Base-by-base conservation (phyloP, 352 stramenopile genomes). In the Aphanomyces cochlioides region DNA sequence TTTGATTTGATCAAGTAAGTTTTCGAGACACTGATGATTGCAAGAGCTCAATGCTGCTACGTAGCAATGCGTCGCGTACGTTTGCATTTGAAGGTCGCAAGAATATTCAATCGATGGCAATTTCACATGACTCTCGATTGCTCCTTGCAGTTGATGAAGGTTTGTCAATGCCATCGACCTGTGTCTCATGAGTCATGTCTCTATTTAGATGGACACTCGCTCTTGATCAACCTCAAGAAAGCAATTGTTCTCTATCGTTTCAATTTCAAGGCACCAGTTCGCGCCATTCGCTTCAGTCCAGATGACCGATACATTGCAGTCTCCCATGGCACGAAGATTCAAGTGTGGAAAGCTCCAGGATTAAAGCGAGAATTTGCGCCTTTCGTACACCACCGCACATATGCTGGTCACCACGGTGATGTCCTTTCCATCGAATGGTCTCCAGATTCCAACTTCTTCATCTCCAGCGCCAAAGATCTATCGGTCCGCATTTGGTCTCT, bases 1-100 rank as follows among this genome's bases (percentile, higher is more conserved):
- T 97, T 98, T 74, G 93, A 98, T 72, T 82, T 98, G 76, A 87
- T 94, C 79, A 92, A 95, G 89, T 96, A 65, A 77, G 84, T 88
- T 0, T 19, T 28, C 28, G 28, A 28, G 28, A 28, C 28, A 28
- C 28, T 28, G 28, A 2, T 28, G 28, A 28, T 28, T 28, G 28
- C 28, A 28, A 28, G 28, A 28, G 28, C 28, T 28, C 28, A 28
- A 28, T 28, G 28, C 28, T 28, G 28, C 28, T 28, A 28, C 28
- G 28, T 84, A 95, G 88, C 73, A 88, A 95, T 74, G 90, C 86
- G 47, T 93, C 84, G 56, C 84, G 80, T 40, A 97, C 93, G 21
- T 94, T 98, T 72, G 82, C 90, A 21, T 97, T 97, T 74, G 92
- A 98, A 76, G 80, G 83, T 47, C 87, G 93, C 64, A 96, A 94